Conservation (phyloP, 768 basidiomycete species). For the Obba rivulosa region DNA sequence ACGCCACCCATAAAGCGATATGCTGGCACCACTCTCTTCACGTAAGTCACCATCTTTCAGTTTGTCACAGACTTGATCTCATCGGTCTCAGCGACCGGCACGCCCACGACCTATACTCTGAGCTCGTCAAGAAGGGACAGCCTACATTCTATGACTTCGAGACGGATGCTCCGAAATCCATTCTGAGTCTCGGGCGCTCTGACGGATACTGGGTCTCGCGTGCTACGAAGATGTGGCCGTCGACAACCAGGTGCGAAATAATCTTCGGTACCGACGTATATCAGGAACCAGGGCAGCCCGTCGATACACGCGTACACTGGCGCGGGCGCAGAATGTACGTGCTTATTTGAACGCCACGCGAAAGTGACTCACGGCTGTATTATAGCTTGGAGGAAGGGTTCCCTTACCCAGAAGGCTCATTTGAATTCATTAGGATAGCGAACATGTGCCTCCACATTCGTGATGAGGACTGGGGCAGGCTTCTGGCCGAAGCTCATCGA, state of each 20-base stretch:
- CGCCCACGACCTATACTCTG: conserved; percentile 43
- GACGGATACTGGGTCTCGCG: conserved; percentile 62
- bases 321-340: no score
- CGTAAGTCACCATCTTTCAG: background rate
- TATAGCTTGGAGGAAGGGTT: conserved; percentile 47
- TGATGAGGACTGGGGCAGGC: conserved; percentile 48
- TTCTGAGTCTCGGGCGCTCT: conserved; percentile 77
- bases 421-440: conserved; percentile 73
- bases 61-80: background rate
- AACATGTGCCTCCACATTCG: conserved; percentile 62
- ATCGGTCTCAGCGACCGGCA: conserved; percentile 49
- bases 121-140: conserved; percentile 45
- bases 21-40: no score
- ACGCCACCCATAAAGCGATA: no score
- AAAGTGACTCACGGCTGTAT: background rate
- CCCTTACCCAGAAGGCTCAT: conserved; percentile 57
- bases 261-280: no score
- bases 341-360: no score
- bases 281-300: no score
- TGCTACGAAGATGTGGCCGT: conserved; percentile 54
- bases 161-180: conserved; percentile 42
- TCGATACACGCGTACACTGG: no score
- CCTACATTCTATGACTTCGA: conserved; percentile 56
- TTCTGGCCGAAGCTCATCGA: conserved; percentile 57
- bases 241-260: no score